phyloP scores from a whole-genome alignment of 352 stramenopile genomes.

The Phytophthora syringae region DNA sequence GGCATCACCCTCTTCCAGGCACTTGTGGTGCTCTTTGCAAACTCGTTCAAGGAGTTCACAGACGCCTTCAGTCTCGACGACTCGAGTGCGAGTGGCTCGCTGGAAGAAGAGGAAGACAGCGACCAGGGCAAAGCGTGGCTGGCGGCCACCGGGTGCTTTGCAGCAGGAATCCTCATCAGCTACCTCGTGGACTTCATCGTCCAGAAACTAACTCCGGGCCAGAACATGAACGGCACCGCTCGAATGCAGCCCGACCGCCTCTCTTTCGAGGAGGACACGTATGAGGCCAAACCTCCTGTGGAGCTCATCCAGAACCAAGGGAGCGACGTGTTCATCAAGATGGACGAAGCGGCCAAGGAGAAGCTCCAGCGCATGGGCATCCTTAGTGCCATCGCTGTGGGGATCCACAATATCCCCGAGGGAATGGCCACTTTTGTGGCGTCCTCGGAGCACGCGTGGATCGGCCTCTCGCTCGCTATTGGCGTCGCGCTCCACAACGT shows the following conservation, averaged over 20 bases:
- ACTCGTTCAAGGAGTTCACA: conserved; percentile 47
- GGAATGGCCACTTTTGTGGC: conserved; percentile 96
- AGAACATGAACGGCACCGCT: conserved; percentile 45
- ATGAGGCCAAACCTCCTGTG: conserved; percentile 56
- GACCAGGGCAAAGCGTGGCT: conserved; percentile 65
- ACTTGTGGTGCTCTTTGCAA: conserved; percentile 73
- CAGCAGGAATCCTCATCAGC: conserved; percentile 75
- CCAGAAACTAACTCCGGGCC: conserved; percentile 43
- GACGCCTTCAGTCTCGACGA: conserved; percentile 37
- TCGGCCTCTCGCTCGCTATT: conserved; percentile 91
- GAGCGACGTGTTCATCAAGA: conserved; percentile 55
- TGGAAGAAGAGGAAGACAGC: conserved; percentile 18
- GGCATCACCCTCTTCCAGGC: conserved; percentile 85
- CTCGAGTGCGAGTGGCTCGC: conserved; percentile 12
- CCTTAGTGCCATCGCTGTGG: conserved; percentile 93
- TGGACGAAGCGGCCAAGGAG: conserved; percentile 51
- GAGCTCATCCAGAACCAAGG: conserved; percentile 52
- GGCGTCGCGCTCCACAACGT: conserved; percentile 97
- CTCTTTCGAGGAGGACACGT: conserved; percentile 41
- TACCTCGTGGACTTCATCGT: conserved; percentile 62
- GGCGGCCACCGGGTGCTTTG: conserved; percentile 86
- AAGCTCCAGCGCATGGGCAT: conserved; percentile 88
- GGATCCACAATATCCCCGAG: conserved; percentile 97
- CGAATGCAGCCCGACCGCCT: conserved; percentile 40
- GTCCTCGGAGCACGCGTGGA: conserved; percentile 85